A percentile compares a stretch with the other conserved stretches of the same genome.
Conservation (phyloP, 1,284 basidiomycete genomes). For the Leccinum fallax region DNA sequence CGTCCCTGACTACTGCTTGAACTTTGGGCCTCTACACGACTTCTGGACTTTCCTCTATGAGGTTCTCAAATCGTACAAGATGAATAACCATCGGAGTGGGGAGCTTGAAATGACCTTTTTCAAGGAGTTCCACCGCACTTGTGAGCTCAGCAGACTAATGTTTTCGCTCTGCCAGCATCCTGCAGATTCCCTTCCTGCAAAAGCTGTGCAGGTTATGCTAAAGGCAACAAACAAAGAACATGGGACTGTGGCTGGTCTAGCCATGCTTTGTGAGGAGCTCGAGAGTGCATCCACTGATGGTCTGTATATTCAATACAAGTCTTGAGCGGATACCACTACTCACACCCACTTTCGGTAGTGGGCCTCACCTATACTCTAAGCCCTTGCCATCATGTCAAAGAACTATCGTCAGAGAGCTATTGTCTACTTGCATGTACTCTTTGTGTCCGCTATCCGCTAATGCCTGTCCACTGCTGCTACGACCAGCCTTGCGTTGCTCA, state of each 20-base stretch:
- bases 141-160: not conserved
- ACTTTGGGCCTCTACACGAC: slow-evolving; percentile 29
- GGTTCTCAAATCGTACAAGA: slow-evolving; percentile 21
- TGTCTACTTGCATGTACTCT: not conserved
- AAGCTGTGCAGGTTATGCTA: not conserved
- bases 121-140: slow-evolving; percentile 36
- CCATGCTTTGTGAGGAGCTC: not conserved
- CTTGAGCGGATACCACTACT: not conserved
- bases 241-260: not conserved
- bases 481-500: not conserved
- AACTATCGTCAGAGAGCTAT: not conserved
- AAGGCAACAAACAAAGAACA: not conserved
- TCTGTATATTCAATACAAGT: not conserved
- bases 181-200: not conserved
- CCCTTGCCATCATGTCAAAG: not conserved
- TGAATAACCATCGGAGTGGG: not conserved
- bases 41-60: slow-evolving; percentile 34
- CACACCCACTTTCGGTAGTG: not conserved
- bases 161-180: not conserved
- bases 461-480: not conserved
- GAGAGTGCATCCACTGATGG: not conserved
- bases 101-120: slow-evolving; percentile 40
- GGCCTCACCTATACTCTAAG: not conserved
- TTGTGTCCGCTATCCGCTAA: too few species aligned
- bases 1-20: slow-evolving; percentile 21